Evolutionary conservation across 1,284 basidiomycete genomes (phyloP).

Genomic region (Puccinia novopanici): DNA sequence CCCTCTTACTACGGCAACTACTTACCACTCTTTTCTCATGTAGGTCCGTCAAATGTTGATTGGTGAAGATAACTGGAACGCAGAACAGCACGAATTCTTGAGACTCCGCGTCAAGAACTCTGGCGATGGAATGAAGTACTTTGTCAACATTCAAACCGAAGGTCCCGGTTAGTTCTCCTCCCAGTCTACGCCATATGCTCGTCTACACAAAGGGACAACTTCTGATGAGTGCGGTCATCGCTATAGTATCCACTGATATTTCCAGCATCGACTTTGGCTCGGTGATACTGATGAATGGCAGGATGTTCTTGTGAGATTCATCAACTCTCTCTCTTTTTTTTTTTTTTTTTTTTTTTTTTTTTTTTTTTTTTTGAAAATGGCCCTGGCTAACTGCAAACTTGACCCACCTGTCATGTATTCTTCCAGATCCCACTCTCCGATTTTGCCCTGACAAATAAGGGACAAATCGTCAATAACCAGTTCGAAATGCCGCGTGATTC

Average conservation of each 20-base stretch:
- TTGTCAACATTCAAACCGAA: constrained; percentile 84
- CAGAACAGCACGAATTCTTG: constrained; percentile 74
- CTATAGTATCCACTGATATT: constrained; percentile 69
- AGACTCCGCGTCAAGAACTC: constrained; percentile 74
- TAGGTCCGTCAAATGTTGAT: constrained; percentile 68
- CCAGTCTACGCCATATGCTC: not conserved
- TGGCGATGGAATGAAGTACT: constrained; percentile 66
- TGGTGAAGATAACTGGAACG: constrained; percentile 77
- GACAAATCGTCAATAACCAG: too few relatives aligned
- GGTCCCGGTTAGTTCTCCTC: constrained; percentile 60
- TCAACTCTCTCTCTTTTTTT: not conserved
- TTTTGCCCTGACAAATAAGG: too few relatives aligned
- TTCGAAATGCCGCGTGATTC: too few relatives aligned
- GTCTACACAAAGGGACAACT: not conserved
- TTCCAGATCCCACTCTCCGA: too few relatives aligned
- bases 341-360: too few relatives aligned
- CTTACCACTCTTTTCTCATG: not conserved
- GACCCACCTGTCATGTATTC: too few relatives aligned
- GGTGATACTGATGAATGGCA: constrained; percentile 76
- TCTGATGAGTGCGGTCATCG: not conserved
- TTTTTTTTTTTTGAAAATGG: too few relatives aligned
- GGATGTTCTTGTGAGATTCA: constrained; percentile 71
- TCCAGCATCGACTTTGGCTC: constrained; percentile 80
- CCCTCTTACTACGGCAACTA: not conserved
- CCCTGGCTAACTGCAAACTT: too few relatives aligned